phyloP scores from a whole-genome alignment of 1,139 yeast genomes.

The Debaryomyces fabryi region DNA sequence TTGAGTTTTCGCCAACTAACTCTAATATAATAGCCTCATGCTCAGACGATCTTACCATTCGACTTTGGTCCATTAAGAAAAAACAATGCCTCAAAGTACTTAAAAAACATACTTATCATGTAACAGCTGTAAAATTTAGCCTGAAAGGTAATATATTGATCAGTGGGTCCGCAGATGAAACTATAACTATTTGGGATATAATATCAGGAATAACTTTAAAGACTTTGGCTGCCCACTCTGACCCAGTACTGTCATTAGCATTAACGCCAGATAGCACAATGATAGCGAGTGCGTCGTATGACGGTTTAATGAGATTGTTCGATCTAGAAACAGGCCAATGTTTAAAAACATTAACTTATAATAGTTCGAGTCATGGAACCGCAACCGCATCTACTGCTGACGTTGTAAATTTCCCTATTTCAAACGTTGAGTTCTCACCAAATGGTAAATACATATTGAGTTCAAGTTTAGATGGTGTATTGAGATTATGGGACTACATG shows the following conservation, averaged over 20 bases:
- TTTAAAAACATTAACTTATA: constrained; percentile 79
- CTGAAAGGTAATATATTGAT: constrained; percentile 76
- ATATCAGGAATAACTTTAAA: constrained; percentile 69
- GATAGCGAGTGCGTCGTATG: constrained; percentile 85
- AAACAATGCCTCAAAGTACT: constrained; percentile 60
- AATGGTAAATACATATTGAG: constrained; percentile 82
- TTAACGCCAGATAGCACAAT: constrained; percentile 80
- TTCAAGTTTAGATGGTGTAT: constrained; percentile 76
- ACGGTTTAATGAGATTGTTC: constrained; percentile 86
- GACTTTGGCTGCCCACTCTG: constrained; percentile 91
- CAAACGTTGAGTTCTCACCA: constrained; percentile 73
- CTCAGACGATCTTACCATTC: constrained; percentile 81
- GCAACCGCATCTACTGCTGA: constrained; percentile 61
- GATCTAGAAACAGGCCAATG: constrained; percentile 92
- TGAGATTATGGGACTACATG: constrained; percentile 83
- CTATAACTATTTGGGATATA: constrained; percentile 88
- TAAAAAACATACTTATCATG: constrained; percentile 84
- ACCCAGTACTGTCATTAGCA: constrained; percentile 79
- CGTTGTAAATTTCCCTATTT: constrained; percentile 63
- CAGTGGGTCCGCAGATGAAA: constrained; percentile 89
- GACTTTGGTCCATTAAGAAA: constrained; percentile 66
- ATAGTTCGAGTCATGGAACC: constrained; percentile 58
- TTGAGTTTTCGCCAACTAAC: constrained; percentile 74
- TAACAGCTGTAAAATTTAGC: constrained; percentile 72
- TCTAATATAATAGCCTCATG: constrained; percentile 77